Percentiles rank a stretch among this genome's conserved stretches.
Evolutionary conservation across 2,329 filamentous ascomycete species (phyloP).

Genomic region (Talaromyces funiculosus): DNA sequence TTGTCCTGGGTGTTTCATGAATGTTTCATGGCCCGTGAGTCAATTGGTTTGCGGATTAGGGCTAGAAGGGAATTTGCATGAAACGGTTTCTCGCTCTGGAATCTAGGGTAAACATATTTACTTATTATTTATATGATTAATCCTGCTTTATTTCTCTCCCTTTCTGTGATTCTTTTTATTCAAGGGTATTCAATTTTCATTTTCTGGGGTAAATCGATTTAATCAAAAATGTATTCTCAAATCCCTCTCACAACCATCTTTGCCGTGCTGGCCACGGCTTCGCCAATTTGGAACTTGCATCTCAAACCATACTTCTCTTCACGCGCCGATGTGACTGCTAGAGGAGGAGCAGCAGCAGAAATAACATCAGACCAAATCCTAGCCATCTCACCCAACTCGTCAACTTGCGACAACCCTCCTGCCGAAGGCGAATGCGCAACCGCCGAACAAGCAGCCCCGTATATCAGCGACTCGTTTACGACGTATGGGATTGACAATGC

Average conservation of each 20-base stretch:
- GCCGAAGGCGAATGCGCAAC: slow-evolving; percentile 59
- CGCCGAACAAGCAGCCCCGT: slow-evolving; percentile 55
- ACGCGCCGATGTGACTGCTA: not conserved
- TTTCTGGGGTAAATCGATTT: not conserved
- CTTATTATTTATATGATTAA: not conserved
- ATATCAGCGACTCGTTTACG: slow-evolving; percentile 52
- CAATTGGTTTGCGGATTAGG: slow-evolving; percentile 1
- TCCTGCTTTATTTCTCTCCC: not conserved
- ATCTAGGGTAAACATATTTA: not conserved
- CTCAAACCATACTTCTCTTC: not conserved
- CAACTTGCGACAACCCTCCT: slow-evolving; percentile 46
- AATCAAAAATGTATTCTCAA: slow-evolving; percentile 12
- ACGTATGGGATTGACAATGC: slow-evolving; percentile 51
- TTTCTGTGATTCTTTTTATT: not conserved
- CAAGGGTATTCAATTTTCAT: not conserved
- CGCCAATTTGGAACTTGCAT: not conserved
- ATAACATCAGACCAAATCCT: slow-evolving; percentile 27
- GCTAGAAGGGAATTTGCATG: not conserved
- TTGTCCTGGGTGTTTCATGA: not conserved
- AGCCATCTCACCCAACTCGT: slow-evolving; percentile 53
- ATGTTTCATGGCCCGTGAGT: not conserved
- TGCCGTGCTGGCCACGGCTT: slow-evolving; percentile 11
- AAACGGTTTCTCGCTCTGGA: not conserved
- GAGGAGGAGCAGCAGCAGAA: not conserved
- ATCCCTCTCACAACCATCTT: slow-evolving; percentile 15